Evolutionary conservation across 306 rosid genomes (phyloP).

Genomic region (Lotus japonicus): DNA sequence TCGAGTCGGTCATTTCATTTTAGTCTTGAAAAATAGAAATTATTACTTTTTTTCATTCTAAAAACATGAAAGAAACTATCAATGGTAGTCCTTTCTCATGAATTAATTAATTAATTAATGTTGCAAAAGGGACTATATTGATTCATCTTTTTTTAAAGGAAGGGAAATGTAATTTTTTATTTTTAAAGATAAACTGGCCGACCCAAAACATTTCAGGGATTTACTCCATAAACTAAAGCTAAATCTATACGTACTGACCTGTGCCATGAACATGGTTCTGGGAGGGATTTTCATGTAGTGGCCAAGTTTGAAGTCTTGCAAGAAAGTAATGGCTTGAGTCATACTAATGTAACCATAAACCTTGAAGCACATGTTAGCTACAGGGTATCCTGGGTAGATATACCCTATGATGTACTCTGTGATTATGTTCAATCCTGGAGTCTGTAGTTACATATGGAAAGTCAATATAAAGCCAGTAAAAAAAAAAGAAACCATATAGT

Average conservation of each 20-base stretch:
- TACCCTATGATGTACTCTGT: conserved; percentile 88
- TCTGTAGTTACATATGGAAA: conserved; percentile 19
- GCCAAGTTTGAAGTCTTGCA: conserved; percentile 93
- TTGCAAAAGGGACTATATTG: too few relatives aligned
- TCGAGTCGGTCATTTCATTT: too few relatives aligned
- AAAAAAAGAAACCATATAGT: background rate
- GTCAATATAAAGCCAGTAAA: background rate
- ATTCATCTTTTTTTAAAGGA: too few relatives aligned
- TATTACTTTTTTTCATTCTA: too few relatives aligned
- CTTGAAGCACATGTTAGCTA: conserved; percentile 96
- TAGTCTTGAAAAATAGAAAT: too few relatives aligned
- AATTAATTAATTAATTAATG: too few relatives aligned
- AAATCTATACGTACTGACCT: conserved; percentile 30
- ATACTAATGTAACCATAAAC: conserved; percentile 90
- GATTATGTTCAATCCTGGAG: conserved; percentile 82
- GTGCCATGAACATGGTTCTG: conserved; percentile 93
- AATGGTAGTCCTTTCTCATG: too few relatives aligned
- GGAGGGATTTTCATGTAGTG: conserved; percentile 99
- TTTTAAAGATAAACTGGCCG: too few relatives aligned
- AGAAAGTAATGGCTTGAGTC: conserved; percentile 78
- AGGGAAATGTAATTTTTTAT: too few relatives aligned
- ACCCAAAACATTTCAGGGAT: too few relatives aligned
- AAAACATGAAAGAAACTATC: too few relatives aligned
- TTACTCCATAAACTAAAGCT: too few relatives aligned
- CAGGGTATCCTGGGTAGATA: conserved; percentile 90